Conservation (phyloP, 257 asterid species). For the Solanum habrochaites region DNA sequence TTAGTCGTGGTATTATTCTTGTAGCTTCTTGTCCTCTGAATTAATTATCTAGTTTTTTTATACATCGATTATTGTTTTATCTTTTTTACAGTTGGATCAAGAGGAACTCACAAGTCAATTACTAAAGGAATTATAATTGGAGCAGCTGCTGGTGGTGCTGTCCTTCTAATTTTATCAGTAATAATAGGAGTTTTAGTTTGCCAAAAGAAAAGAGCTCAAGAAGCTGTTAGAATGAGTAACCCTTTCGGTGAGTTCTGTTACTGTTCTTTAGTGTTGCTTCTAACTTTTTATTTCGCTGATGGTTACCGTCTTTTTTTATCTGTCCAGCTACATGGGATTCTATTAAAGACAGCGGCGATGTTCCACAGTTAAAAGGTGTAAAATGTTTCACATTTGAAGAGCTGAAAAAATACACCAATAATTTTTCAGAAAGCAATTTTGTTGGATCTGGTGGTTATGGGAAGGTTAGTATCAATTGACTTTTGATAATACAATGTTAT, state of each 20-base stretch:
- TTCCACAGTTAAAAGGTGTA: conserved; percentile 77
- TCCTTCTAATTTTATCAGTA: conserved; percentile 36
- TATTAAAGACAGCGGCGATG: conserved; percentile 47
- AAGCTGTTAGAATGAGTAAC: conserved; percentile 43
- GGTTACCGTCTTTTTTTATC: not conserved
- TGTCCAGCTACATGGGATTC: conserved; percentile 69
- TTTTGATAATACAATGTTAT: not conserved
- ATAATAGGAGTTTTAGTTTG: conserved; percentile 60
- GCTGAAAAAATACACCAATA: conserved; percentile 24
- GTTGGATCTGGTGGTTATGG: conserved; percentile 11
- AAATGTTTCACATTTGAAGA: conserved; percentile 58
- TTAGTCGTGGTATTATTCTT: not conserved
- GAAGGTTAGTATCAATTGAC: not conserved
- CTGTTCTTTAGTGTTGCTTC: not conserved
- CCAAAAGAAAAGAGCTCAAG: conserved; percentile 54
- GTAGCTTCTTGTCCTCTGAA: not conserved
- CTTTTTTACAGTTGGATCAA: conserved; percentile 7
- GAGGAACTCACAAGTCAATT: conserved; percentile 22
- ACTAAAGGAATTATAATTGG: conserved; percentile 35
- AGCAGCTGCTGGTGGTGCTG: conserved; percentile 47
- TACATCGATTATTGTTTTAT: not conserved
- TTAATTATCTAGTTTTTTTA: not conserved
- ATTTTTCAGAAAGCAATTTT: conserved; percentile 23
- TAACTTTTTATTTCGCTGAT: not conserved
- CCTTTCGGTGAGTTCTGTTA: conserved; percentile 55